Evolutionary conservation across 1,139 yeast species (phyloP), one percentile per base, ranked within the genome.

Genomic region (Suhomyces atakaporum): DNA sequence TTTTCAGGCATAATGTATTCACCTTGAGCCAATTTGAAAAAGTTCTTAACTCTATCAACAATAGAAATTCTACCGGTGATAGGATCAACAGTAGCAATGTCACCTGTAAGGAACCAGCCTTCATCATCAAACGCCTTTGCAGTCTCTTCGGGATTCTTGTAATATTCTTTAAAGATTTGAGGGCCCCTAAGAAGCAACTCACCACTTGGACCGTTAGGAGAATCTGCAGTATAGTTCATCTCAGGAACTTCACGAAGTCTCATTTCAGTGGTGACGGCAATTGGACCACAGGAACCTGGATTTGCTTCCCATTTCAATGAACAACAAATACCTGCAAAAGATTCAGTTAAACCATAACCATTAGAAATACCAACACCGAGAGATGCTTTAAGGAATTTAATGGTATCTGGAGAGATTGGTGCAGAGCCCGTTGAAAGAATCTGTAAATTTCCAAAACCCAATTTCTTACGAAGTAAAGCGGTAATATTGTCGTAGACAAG

Each of bases 1-100:
- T 77, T 80, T 54, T 84, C 94, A 3, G 92, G 90, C 2, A 89
- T 82, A 37, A 84, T 77, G 57, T 84, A 84, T 58, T 84, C 94
- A 42, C 94, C 94, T 59, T 84, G 94, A 1, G 90, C 76, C 50
- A 84, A 69, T 60, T 84, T 84, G 72, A 84, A 84, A 63, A 84
- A 84, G 60, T 84, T 84, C 66, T 84, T 84, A 31, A 84, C 89
- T 44, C 94, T 72, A 55, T 84, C 94, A 49, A 84, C 73, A 38
- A 84, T 81, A 45, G 53, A 64, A 15, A 84, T 54, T 41, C 85
- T 70, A 7, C 50, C 46, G 25, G 66, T 63, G 7, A 52, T 51
- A 35, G 73, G 78, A 22, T 58, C 56, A 42, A 84, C 62, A 43
- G 60, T 62, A 9, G 84, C 90, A 46, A 84, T 77, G 60, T 84